Evolutionary conservation across 805 yeast genomes (phyloP), one percentile per base, ranked within the genome.

Genomic region (Ascoidea asiatica): DNA sequence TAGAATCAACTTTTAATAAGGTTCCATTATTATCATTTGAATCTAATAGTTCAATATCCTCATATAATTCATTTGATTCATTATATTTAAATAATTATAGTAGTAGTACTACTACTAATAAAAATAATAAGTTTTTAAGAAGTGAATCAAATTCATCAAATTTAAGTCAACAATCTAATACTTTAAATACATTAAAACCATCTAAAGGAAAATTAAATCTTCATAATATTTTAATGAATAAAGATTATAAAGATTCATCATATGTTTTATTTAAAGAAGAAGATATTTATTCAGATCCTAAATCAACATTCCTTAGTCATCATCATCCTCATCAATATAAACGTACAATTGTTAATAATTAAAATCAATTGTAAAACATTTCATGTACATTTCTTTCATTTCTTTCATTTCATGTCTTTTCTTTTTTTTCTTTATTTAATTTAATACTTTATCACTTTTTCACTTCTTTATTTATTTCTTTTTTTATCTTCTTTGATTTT

Each of bases 401-500:
- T 29, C 15, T 29, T 11, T 29, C 8, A 29, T 29, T 29, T 29
- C 35, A 29, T 11, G 8, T 29, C 35, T 11, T 8, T 29, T 8
- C 35, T 29, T 29, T 29, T 29, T 29, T 29, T 29, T 29, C 35
- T 29, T 29, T 29, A 29, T 29, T 8, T 29, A 11, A 29, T 29
- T 29, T 29, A 3, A 15, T 58, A n/a, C 56, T 29, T 11, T 29
- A 2, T 29, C 33, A 11, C 15, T 29, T 29, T 3, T 3, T 3
- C 35, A 11, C 35, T 15, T 29, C 15, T 29, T 29, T 29, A 8
- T 29, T 29, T 15, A 29, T 11, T 29, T 15, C 15, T 11, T 8
- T 29, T 29, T 29, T 29, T 8, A 29, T 29, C 15, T 29, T 29
- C 35, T 29, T 29, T 15, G 8, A 3, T 8, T 15, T 29, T 29